A percentile compares a stretch with the other conserved stretches of the same genome.
Conservation (phyloP, 1,284 basidiomycete genomes). For the Leccinum subrobustum region DNA sequence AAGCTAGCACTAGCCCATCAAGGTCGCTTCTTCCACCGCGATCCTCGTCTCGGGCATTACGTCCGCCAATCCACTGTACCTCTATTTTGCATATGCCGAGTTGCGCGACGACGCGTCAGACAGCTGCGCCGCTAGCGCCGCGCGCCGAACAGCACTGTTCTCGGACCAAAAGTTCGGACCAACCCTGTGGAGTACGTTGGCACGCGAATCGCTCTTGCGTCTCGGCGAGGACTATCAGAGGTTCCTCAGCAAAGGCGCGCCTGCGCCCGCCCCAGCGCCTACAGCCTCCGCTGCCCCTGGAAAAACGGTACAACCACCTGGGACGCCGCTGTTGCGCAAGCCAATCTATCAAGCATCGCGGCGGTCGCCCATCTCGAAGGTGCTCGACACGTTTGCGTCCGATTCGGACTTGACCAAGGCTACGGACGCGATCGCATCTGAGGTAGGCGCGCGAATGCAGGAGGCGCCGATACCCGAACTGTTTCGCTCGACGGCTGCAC, state of each 20-base stretch:
- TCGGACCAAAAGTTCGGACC: conserved; percentile 68
- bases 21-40: conserved; percentile 40
- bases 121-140: conserved; percentile 37
- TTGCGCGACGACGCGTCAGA: conserved; percentile 46
- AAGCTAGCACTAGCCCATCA: conserved; percentile 38
- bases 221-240: conserved; percentile 67
- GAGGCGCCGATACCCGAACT: conserved; percentile 56
- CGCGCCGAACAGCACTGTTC: conserved; percentile 58
- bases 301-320: conserved; percentile 29
- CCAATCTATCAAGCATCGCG: conserved; percentile 44
- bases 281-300: conserved; percentile 20
- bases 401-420: conserved; percentile 55
- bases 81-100: conserved; percentile 59
- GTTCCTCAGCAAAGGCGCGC: conserved; percentile 48
- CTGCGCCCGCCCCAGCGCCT: conserved; percentile 28
- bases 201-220: conserved; percentile 55
- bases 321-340: conserved; percentile 47
- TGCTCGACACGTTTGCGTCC: conserved; percentile 55
- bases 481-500: conserved; percentile 48
- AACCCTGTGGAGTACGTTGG: conserved; percentile 60
- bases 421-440: conserved; percentile 43
- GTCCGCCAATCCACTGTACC: conserved; percentile 48
- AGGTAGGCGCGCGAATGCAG: conserved; percentile 18
- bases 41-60: conserved; percentile 61
- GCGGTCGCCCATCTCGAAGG: conserved; percentile 46